Percentiles rank a stretch among this genome's conserved stretches.
These are phyloP conservation scores for Chrysanthemum lavandulifolium DNA, from an alignment of 129 eudicot species.

Conservation along the genomic window DNA sequence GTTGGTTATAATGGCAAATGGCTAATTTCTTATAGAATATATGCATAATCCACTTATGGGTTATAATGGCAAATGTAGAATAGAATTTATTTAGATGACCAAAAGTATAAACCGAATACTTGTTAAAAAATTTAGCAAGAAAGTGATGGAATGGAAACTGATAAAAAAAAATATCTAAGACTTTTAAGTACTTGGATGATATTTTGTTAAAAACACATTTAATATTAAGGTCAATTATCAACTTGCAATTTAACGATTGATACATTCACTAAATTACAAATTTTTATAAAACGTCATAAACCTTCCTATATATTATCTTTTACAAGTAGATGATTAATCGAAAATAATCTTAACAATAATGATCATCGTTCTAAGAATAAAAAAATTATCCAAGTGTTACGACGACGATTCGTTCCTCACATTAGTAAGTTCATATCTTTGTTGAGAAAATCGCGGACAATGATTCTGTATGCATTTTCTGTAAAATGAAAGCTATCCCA, in stretches of 20 bases:
- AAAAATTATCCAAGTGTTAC: not conserved
- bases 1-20: too few relatives aligned
- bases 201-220: too few relatives aligned
- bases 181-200: too few relatives aligned
- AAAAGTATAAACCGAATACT: too few relatives aligned
- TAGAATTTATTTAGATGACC: too few relatives aligned
- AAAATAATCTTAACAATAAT: not conserved
- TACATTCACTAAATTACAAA: not conserved
- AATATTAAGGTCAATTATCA: not conserved
- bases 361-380: not conserved
- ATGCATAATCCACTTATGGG: too few relatives aligned
- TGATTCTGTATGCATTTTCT: constrained; percentile 50
- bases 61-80: too few relatives aligned
- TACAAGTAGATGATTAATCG: not conserved
- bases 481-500: constrained; percentile 89
- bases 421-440: constrained; percentile 26
- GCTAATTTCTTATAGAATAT: too few relatives aligned
- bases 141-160: too few relatives aligned
- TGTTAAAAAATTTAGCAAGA: too few relatives aligned
- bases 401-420: constrained; percentile 6
- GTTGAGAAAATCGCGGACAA: constrained; percentile 37
- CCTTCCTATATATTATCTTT: not conserved
- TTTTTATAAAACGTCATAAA: not conserved
- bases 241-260: not conserved
- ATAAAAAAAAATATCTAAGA: too few relatives aligned